Evolutionary conservation across 768 basidiomycete genomes (phyloP).

Genomic region (Leccinum ochraceum): DNA sequence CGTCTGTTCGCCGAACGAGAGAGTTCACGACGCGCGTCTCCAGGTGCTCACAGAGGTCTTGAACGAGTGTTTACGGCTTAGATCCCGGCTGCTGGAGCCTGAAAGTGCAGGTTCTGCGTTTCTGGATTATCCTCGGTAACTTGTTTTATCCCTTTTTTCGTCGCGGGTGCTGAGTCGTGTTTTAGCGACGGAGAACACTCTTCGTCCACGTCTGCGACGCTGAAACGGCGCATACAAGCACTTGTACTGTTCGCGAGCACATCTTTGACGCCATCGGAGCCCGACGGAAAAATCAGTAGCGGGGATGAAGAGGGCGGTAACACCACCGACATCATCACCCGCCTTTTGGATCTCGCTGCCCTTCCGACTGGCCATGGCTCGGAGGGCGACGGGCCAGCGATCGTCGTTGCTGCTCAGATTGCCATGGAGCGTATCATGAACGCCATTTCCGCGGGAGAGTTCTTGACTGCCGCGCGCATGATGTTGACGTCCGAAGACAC

Average conservation of each 20-base stretch:
- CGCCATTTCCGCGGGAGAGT: constrained; percentile 70
- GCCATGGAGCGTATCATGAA: constrained; percentile 56
- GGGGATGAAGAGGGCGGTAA: constrained; percentile 28
- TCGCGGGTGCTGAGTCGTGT: background rate
- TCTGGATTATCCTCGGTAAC: constrained; percentile 56
- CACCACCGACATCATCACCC: constrained; percentile 45
- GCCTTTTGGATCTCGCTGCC: constrained; percentile 50
- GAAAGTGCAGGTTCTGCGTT: constrained; percentile 45
- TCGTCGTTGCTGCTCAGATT: constrained; percentile 47
- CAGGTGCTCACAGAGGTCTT: constrained; percentile 67
- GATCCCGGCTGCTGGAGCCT: constrained; percentile 42
- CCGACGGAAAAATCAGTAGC: background rate
- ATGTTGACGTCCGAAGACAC: constrained; percentile 57
- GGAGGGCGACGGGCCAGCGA: constrained; percentile 43
- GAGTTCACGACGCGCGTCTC: constrained; percentile 6
- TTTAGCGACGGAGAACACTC: constrained; percentile 62
- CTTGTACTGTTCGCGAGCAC: constrained; percentile 64
- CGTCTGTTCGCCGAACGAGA: background rate
- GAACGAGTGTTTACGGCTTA: constrained; percentile 63
- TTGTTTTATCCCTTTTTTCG: background rate
- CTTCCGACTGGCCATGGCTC: constrained; percentile 30
- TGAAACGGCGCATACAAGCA: constrained; percentile 65
- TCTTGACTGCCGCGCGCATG: constrained; percentile 55
- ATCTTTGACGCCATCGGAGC: constrained; percentile 43
- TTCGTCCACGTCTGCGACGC: constrained; percentile 40